These are phyloP conservation scores for Parmelia sp. DNA, from an alignment of 495 filamentous ascomycete genomes.

Conservation along the genomic window DNA sequence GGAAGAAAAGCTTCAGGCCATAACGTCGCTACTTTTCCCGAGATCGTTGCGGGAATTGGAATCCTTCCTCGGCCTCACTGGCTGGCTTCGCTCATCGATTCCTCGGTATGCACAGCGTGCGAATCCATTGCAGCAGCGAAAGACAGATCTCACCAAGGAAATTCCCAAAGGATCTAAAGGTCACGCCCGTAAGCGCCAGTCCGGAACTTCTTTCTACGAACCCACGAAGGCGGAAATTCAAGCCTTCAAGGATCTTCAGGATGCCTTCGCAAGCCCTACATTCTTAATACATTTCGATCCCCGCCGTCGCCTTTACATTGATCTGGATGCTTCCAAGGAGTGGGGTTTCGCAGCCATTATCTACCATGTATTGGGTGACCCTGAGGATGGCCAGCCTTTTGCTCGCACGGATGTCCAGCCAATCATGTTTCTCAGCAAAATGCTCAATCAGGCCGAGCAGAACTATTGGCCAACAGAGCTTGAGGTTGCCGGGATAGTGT, in stretches of 20 bases:
- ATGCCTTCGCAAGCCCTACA: background rate
- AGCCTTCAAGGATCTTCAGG: conserved; percentile 1
- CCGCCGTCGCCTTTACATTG: background rate
- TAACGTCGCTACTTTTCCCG: background rate
- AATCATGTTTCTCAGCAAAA: background rate
- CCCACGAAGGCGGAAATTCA: too few relatives aligned
- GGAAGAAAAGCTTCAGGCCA: background rate
- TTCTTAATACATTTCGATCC: conserved; percentile 8
- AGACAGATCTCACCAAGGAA: conserved; percentile 4
- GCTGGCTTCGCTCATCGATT: conserved; percentile 11
- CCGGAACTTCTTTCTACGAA: background rate
- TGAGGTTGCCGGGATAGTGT: conserved; percentile 16
- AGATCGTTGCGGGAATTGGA: conserved; percentile 6
- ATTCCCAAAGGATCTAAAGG: too few relatives aligned
- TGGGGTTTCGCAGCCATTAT: background rate
- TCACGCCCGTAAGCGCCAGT: too few relatives aligned
- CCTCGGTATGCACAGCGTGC: conserved; percentile 9
- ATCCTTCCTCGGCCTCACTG: conserved; percentile 18
- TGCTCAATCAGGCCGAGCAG: background rate
- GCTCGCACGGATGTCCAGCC: background rate
- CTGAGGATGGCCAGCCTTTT: background rate
- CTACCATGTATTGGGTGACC: background rate
- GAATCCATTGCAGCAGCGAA: conserved; percentile 9
- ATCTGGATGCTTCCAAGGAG: conserved; percentile 14
- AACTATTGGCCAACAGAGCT: conserved; percentile 19